Evolutionary conservation across 2,329 filamentous ascomycete genomes (phyloP), one percentile per base, ranked within the genome.

Genomic region (Monosporascus sp.): DNA sequence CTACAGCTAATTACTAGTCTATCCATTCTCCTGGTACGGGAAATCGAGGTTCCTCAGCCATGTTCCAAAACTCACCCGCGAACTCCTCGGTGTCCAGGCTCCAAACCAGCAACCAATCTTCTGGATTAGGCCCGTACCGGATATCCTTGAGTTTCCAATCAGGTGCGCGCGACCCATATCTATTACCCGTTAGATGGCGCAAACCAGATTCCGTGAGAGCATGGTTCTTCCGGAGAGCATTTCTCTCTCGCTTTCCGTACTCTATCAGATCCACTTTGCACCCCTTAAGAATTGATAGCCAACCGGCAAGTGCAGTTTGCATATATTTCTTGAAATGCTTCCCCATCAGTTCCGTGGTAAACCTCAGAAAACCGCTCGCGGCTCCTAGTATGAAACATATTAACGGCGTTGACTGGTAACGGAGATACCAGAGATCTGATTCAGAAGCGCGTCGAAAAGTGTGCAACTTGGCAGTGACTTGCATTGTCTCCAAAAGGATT

Each of bases 301-400:
- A 43, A 8, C 22, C n/a, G 24, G 1, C 11, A 14, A 43, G 39
- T 14, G 18, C 39, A 14, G 11, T 5, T 6, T 43, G 18, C 14
- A 20, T 14, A 43, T 43, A 9, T 11, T 43, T 20, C 39, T 14
- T 5, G 39, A 20, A 6, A 2, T 24, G 1, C 7, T 14, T 14
- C 8, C 3, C 3, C 14, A 5, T n/a, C 4, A 0, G 8, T 43
- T 1, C 1, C 8, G 22, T 8, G n/a, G 1, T 22, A 4, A 1
- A 0, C 3, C 1, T 0, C 27, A 5, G 0, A 14, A 14, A 14
- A 11, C 2, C 1, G 27, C 0, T 5, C 1, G 27, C 27, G 5
- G 27, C 27, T 31, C 27, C 27, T 11, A 31, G 9, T 14, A 43
- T 43, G 8, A 18, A 24, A 14, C 18, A 18, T 8, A 43, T 43